phyloP scores from a whole-genome alignment of 2,329 filamentous ascomycete genomes.

The Verticillium klebahnii region DNA sequence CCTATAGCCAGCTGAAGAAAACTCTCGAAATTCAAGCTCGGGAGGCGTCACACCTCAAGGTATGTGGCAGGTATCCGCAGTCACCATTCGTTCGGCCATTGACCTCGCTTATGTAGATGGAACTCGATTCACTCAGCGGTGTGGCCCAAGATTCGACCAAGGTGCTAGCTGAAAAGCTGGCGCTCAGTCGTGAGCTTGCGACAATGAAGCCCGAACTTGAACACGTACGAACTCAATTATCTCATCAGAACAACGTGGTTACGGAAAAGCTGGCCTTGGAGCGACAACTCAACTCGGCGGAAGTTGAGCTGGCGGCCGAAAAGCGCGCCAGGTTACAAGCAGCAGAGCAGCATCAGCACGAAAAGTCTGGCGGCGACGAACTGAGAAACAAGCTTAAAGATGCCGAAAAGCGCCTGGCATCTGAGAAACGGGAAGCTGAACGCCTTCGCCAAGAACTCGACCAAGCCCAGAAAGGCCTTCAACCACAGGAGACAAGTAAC shows the following conservation, averaged over 20 bases:
- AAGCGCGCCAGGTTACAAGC: slow-evolving; percentile 31
- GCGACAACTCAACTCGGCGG: slow-evolving; percentile 69
- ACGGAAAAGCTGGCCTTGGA: slow-evolving; percentile 77
- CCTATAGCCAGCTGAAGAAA: slow-evolving; percentile 39
- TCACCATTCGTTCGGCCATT: not conserved
- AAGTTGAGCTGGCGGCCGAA: slow-evolving; percentile 80
- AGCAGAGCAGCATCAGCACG: slow-evolving; percentile 2
- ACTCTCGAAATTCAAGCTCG: slow-evolving; percentile 43
- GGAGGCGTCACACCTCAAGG: slow-evolving; percentile 44
- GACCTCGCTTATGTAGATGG: slow-evolving; percentile 44
- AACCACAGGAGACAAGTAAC: slow-evolving; percentile 27
- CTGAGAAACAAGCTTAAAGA: slow-evolving; percentile 29
- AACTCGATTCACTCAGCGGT: slow-evolving; percentile 64
- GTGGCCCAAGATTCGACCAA: slow-evolving; percentile 67
- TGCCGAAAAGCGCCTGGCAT: slow-evolving; percentile 28
- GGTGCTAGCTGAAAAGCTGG: slow-evolving; percentile 55
- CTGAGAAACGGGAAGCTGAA: slow-evolving; percentile 18
- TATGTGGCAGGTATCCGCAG: slow-evolving; percentile 18
- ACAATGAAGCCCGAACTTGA: slow-evolving; percentile 52
- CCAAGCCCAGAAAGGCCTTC: not conserved
- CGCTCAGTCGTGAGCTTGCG: slow-evolving; percentile 46
- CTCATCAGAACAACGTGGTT: slow-evolving; percentile 62
- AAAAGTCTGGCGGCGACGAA: slow-evolving; percentile 38
- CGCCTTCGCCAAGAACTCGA: slow-evolving; percentile 2
- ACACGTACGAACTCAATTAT: slow-evolving; percentile 49